Evolutionary conservation across 2,329 filamentous ascomycete species (phyloP), one percentile per base, ranked within the genome.

Genomic region (Bipolaris oryzae): DNA sequence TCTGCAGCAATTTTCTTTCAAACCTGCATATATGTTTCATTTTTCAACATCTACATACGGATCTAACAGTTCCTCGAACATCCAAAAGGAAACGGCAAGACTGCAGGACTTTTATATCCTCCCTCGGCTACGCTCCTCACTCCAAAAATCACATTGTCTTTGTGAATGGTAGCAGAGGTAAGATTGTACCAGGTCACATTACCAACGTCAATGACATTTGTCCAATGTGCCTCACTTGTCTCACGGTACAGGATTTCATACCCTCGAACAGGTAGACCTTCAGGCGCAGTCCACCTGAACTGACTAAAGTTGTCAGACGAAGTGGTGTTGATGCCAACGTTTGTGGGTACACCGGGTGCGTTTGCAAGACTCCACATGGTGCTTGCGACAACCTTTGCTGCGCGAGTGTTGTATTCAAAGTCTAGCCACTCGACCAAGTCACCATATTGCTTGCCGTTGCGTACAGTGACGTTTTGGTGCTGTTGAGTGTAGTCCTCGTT

Each of bases 111-210:
- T 67, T 76, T 80, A 53, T 76, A 78, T 6, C 80, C 80, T 59
- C 80, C 77, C 54, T 65, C 73, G 0, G 78, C 79, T 5, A 82
- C 79, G 43, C 80, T 77, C 56, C 82, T 71, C 0, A 85, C 74
- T 0, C 83, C 82, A 71, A 85, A 84, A 15, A 82, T 75, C 21
- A 83, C 79, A 66, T 84, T 82, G 58, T 85, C 83, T 70, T 84
- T 84, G 53, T 78, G 80, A 59, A 85, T 66, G 5, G 75, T 65
- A 3, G 85, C 72, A 9, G 74, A 80, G 7, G 75, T 79, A 39
- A 72, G 74, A 3, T 76, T 74, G 1, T 64, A 67, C 62, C 64
- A 64, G 7, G 53, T 62, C 3, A 79, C 78, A 20, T 78, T 68
- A 0, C 82, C 82, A 1, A 84, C 80, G 54, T 78, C 74, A 10